Evolutionary conservation across 1,284 basidiomycete genomes (phyloP).

Genomic region (Trametes hirsuta): DNA sequence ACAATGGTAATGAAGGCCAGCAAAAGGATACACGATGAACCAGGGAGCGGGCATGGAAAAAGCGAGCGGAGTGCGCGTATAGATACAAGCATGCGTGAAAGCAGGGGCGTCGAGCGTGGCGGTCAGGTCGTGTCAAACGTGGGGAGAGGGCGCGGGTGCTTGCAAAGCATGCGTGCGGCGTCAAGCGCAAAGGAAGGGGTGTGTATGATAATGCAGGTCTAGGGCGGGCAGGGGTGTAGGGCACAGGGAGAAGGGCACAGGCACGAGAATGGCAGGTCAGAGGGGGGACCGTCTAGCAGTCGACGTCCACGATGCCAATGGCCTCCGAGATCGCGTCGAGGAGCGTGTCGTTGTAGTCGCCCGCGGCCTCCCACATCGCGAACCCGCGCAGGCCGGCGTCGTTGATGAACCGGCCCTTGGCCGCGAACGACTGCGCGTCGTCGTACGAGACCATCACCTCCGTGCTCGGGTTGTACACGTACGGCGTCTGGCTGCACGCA

Average conservation of each 20-base stretch:
- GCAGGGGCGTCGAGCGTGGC: constrained; percentile 15
- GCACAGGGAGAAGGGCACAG: neutral
- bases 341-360: constrained; percentile 59
- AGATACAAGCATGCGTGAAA: constrained; percentile 21
- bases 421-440: constrained; percentile 42
- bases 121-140: constrained; percentile 8
- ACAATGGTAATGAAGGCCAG: constrained; percentile 7
- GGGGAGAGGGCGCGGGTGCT: constrained; percentile 1
- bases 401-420: constrained; percentile 64
- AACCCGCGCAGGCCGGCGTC: constrained; percentile 56
- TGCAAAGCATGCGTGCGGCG: constrained; percentile 7
- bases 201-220: neutral
- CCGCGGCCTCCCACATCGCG: constrained; percentile 65
- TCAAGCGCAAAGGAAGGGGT: neutral
- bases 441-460: constrained; percentile 46
- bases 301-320: constrained; percentile 30
- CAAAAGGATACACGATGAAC: constrained; percentile 5
- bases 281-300: constrained; percentile 13
- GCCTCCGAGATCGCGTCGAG: constrained; percentile 51
- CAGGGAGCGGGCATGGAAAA: constrained; percentile 14
- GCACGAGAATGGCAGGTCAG: neutral
- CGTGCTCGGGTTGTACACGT: constrained; percentile 46
- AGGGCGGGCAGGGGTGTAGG: neutral
- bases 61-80: constrained; percentile 13
- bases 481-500: constrained; percentile 52